These are phyloP conservation scores for Exsudoporus frostii DNA, from an alignment of 768 basidiomycete species.

Conservation along the genomic window DNA sequence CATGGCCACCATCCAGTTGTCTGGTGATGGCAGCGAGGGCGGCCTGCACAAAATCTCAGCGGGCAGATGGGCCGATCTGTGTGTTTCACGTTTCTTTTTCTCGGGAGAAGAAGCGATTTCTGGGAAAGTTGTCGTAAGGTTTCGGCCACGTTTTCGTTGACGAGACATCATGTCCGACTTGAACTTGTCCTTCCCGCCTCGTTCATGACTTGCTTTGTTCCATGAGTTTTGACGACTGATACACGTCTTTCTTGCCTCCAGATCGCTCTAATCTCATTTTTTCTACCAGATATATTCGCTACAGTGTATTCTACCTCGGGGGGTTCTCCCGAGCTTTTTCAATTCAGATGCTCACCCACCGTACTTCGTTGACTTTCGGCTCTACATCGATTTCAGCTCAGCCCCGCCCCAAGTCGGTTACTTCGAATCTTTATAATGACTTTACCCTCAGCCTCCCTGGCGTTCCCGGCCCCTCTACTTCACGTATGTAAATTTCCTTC, in stretches of 20 bases:
- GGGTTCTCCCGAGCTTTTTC: neutral
- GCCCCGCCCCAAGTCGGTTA: conserved; percentile 9
- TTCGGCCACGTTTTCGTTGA: conserved; percentile 24
- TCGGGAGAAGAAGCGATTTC: neutral
- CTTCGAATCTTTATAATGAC: conserved; percentile 23
- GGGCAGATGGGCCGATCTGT: neutral
- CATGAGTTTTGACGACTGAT: conserved; percentile 30
- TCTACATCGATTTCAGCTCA: conserved; percentile 16
- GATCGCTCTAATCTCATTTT: conserved; percentile 6
- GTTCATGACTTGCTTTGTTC: conserved; percentile 28
- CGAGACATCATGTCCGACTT: conserved; percentile 25
- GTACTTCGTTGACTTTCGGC: conserved; percentile 13
- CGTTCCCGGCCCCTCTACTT: neutral
- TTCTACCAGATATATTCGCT: conserved; percentile 8
- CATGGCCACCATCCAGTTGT: neutral
- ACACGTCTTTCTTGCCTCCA: conserved; percentile 18
- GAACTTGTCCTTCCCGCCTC: conserved; percentile 17
- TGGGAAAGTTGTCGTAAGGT: conserved; percentile 28
- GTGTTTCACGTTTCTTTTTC: neutral
- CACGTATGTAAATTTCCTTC: conserved; percentile 21
- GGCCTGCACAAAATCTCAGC: neutral
- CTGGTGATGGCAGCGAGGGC: neutral
- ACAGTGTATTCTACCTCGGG: conserved; percentile 20
- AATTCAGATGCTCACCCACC: conserved; percentile 21
- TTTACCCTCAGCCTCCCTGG: neutral